Base-by-base conservation (phyloP, 2,329 filamentous ascomycete genomes). In the Saccharata proteae region DNA sequence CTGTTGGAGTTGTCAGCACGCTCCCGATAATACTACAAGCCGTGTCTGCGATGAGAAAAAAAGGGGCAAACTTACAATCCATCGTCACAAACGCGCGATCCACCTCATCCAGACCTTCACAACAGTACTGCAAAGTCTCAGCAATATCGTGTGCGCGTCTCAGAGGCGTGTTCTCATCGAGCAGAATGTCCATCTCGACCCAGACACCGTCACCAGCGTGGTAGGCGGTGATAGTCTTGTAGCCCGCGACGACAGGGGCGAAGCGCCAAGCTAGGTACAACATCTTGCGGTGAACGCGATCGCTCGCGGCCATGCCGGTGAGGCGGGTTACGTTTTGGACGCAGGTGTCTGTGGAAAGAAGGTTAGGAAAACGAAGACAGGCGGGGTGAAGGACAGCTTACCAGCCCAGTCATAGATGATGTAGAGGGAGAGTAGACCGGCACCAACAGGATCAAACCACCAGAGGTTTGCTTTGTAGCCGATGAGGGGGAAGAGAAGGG, bases 381-480 rank as follows among this genome's bases (percentile, higher is more conserved):
- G n/a, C n/a, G n/a, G n/a, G n/a, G n/a, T n/a, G n/a, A n/a, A n/a
- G n/a, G n/a, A n/a, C n/a, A n/a, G n/a, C n/a, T n/a, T n/a, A n/a
- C n/a, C n/a, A 1, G 67, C 67, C 76, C 75, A 80, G 52, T 80
- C 76, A 51, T 69, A 73, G 42, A 80, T 78, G 48, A 80, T 77
- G 55, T 68, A 78, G 4, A 78, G 51, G 0, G 74, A 77, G 0
- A 80, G 58, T 0, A 78, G 43, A 0, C 68, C 65, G 3, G 75
- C 76, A 33, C 75, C 76, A 0, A 68, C 58, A 5, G 67, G 67
- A 46, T 80, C 76, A 10, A 80, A 60, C 75, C 75, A 80, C 75
- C 76, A 80, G 10, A 77, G 44, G 15, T 69, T 48, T 4, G 67
- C 58, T 29, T 68, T 59, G 41, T 68, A 61, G 5, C 76, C 76